These are phyloP conservation scores for Castanea sativa DNA, from an alignment of 306 rosid genomes.

Conservation along the genomic window DNA sequence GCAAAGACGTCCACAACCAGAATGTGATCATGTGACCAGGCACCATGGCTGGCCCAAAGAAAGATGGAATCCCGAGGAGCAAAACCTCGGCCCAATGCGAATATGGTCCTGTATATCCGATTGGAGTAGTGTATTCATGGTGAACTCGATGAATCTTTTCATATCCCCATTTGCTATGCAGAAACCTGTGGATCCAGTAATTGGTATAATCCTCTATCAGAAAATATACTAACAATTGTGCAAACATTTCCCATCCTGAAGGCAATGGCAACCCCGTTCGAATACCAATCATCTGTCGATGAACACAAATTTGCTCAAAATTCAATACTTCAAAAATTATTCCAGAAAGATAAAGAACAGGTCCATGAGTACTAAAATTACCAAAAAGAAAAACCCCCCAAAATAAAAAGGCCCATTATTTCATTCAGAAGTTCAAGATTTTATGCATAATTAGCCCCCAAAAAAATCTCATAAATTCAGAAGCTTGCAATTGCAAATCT, in stretches of 20 bases:
- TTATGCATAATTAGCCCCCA: not conserved
- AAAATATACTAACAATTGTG: constrained; percentile 62
- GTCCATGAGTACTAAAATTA: not conserved
- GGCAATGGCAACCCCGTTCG: constrained; percentile 72
- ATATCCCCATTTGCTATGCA: constrained; percentile 73
- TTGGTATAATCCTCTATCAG: constrained; percentile 69
- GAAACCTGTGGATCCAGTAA: constrained; percentile 79
- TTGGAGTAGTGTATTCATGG: constrained; percentile 78
- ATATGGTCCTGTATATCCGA: constrained; percentile 73
- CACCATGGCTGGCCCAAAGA: constrained; percentile 73
- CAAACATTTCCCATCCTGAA: constrained; percentile 67
- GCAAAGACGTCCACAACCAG: constrained; percentile 80
- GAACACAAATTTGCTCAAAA: not conserved
- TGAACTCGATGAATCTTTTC: constrained; percentile 80
- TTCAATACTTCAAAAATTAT: not conserved
- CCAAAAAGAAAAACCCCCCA: not conserved
- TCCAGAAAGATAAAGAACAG: not conserved
- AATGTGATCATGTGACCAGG: constrained; percentile 83
- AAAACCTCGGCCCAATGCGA: constrained; percentile 91
- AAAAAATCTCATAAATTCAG: not conserved
- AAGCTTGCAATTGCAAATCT: not conserved
- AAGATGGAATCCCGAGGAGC: constrained; percentile 71
- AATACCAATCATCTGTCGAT: constrained; percentile 64
- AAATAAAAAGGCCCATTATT: not conserved
- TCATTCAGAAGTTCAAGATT: not conserved